Conservation (phyloP, 768 basidiomycete genomes). For the Mrakia gelida region DNA sequence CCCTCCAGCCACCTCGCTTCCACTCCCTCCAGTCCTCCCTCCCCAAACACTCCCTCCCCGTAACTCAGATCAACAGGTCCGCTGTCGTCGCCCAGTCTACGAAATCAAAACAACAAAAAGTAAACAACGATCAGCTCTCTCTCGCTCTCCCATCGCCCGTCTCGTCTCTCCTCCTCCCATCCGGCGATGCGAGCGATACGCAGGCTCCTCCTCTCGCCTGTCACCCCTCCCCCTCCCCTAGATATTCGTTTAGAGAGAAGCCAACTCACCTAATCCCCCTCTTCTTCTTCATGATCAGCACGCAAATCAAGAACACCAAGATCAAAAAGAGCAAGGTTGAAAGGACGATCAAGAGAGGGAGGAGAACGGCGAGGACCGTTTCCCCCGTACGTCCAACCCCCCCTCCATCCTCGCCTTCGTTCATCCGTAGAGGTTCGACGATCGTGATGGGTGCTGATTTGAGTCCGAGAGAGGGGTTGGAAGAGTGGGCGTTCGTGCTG, state of each 20-base stretch:
- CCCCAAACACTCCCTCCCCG: slow-evolving; percentile 76
- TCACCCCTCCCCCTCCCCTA: neutral
- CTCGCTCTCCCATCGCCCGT: neutral
- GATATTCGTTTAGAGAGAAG: neutral
- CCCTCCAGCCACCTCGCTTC: slow-evolving; percentile 91
- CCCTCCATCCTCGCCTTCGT: neutral
- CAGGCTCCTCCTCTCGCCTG: neutral
- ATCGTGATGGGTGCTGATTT: neutral
- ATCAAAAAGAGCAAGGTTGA: slow-evolving; percentile 89
- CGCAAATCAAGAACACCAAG: slow-evolving; percentile 81
- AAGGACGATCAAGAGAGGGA: slow-evolving; percentile 89
- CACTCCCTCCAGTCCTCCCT: slow-evolving; percentile 87
- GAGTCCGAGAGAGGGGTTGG: neutral
- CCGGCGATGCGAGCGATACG: neutral
- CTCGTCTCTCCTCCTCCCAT: neutral
- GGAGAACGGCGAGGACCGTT: slow-evolving; percentile 68
- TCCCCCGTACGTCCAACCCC: neutral
- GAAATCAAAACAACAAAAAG: neutral
- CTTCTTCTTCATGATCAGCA: slow-evolving; percentile 61
- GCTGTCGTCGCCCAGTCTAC: slow-evolving; percentile 58
- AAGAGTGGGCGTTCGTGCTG: too few relatives aligned
- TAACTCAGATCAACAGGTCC: slow-evolving; percentile 90
- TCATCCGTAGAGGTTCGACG: neutral
- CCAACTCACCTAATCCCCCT: slow-evolving; percentile 42
- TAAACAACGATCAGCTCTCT: neutral